Evolutionary conservation across 2,329 filamentous ascomycete species (phyloP).

Genomic region (Talaromyces rugulosus): DNA sequence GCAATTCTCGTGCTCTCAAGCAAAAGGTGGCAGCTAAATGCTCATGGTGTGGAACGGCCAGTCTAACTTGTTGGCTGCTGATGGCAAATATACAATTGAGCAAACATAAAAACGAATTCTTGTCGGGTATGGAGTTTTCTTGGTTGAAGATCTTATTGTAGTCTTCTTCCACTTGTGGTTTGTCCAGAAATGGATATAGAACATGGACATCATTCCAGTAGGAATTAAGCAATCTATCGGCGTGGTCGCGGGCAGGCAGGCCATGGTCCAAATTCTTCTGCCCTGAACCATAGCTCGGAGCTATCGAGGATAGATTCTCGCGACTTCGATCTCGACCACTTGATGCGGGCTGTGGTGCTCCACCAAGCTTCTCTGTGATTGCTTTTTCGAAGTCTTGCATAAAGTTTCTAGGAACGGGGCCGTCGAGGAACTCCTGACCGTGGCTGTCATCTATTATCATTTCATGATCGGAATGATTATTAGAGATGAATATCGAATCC

Average conservation of each 20-base stretch:
- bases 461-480: not conserved
- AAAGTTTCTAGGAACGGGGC: not conserved
- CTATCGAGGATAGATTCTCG: not conserved
- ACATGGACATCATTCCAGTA: constrained; percentile 6
- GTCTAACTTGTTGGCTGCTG: not conserved
- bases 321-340: not conserved
- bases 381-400: constrained; percentile 1
- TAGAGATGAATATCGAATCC: not conserved
- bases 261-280: not conserved
- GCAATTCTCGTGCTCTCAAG: not conserved
- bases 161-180: not conserved
- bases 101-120: constrained; percentile 1
- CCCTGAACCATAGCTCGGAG: not conserved
- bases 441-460: too few species aligned
- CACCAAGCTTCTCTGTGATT: not conserved
- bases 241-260: not conserved
- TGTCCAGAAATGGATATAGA: constrained; percentile 7
- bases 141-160: not conserved
- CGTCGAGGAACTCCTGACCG: not conserved
- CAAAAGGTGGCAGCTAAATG: not conserved
- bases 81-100: constrained; percentile 7
- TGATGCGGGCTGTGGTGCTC: not conserved
- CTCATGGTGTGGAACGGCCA: not conserved
- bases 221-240: not conserved
- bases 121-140: not conserved